These are phyloP conservation scores for Saturnispora ahearnii DNA, from an alignment of 805 yeast species.

Conservation along the genomic window DNA sequence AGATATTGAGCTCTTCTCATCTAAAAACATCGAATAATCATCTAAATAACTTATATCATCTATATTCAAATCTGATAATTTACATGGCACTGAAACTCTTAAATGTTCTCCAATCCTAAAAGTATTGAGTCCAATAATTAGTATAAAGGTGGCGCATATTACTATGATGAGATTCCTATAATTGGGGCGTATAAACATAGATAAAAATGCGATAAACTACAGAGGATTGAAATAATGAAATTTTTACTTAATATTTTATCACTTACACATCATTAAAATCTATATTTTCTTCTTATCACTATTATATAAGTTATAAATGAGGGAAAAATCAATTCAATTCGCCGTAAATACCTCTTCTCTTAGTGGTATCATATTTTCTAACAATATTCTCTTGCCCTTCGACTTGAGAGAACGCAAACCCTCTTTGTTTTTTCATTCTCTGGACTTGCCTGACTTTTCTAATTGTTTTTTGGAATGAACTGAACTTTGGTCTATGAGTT, in stretches of 20 bases:
- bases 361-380: slow-evolving; percentile 91
- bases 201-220: background rate
- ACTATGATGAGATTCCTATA: background rate
- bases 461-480: slow-evolving; percentile 93
- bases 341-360: slow-evolving; percentile 36
- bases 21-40: background rate
- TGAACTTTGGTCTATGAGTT: slow-evolving; percentile 92
- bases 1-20: background rate
- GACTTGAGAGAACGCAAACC: slow-evolving; percentile 95
- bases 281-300: background rate
- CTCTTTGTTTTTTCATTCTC: slow-evolving; percentile 96
- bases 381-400: slow-evolving; percentile 89
- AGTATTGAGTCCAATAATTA: background rate
- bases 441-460: slow-evolving; percentile 97
- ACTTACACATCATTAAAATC: background rate
- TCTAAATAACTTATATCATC: background rate
- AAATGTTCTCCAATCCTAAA: background rate
- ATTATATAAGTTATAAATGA: background rate
- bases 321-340: slow-evolving; percentile 14
- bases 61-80: background rate
- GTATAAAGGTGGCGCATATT: background rate
- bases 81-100: background rate
- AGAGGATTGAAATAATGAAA: background rate
- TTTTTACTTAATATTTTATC: background rate
- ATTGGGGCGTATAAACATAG: background rate